Base-by-base conservation (phyloP, 1,139 yeast genomes). In the Yarrowia galli region DNA sequence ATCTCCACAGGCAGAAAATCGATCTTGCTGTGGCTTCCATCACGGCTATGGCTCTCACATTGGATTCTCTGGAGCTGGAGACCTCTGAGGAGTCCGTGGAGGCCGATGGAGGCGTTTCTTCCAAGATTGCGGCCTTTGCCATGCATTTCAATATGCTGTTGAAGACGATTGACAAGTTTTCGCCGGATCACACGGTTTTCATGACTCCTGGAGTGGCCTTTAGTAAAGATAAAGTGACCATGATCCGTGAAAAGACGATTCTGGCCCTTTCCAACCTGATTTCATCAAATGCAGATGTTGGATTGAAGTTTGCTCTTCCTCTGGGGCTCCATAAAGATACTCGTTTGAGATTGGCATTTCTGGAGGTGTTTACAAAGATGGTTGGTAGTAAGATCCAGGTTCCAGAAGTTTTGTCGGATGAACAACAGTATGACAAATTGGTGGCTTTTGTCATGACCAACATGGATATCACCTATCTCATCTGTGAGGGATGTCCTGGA, bases 291-390 rank as follows among this genome's bases (percentile, higher is more conserved):
- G 87, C 89, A 2, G 92, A 89, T 71, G 87, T 90, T 65, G 97
- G 97, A 12, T 81, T 91, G 75, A 87, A 87, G 68, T 86, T 87
- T 76, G 92, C 93, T 0, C 78, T 92, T 18, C 92, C 96, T 0
- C 81, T 91, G 74, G 96, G 97, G 0, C 89, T 87, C 73, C 92
- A 91, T 72, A 85, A 84, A 48, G 89, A 89, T 74, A 78, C 79
- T 23, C 84, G 86, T 68, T 86, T 91, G 40, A 80, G 96, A 69
- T 80, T 89, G 7, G 87, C 95, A 0, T 91, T 91, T 74, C 81
- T 91, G 74, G 89, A 89, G 71, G 95, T 91, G 3, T 90, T 92
- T 73, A 86, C 90, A 0, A 87, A 88, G 68, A 89, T 86, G 76
- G 85, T 87, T 74, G 79, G 82, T 74, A 75, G 84, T 77, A 75